Base-by-base conservation (phyloP, 1,284 basidiomycete genomes). In the Mycena citricolor region DNA sequence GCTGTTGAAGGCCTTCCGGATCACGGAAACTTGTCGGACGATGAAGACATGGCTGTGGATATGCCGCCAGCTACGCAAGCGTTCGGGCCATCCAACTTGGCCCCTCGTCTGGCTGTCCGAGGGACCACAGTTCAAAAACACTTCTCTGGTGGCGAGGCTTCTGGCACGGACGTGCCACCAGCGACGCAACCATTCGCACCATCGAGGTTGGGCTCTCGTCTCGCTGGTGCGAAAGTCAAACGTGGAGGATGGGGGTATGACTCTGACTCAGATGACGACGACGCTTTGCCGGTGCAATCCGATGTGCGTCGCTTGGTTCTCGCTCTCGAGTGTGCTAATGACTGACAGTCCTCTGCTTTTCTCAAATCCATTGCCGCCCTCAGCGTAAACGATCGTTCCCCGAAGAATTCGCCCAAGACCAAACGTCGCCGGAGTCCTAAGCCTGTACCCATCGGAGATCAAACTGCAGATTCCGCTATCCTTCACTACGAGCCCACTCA, bases 71-170 rank as follows among this genome's bases (percentile, higher is more conserved):
- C 62, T 19, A 77, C 74, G 2, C 77, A 79, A 49, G 52, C 59
- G 11, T 75, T 79, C 50, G 61, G 64, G 54, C 49, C 30, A 77
- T 73, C 51, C 46, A 47, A n/a, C 24, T 52, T 39, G 51, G 32
- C 4, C 42, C 48, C n/a, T n/a, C n/a, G n/a, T n/a, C n/a, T n/a
- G n/a, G n/a, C n/a, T n/a, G n/a, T n/a, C n/a, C n/a, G n/a, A n/a
- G n/a, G n/a, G n/a, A 10, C 42, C 24, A 4, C 38, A 40, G n/a
- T 34, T 34, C 21, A 19, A 20, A 20, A 48, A 39, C 20, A 12
- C 32, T 4, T 31, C 34, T 14, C 24, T 48, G 17, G 23, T 44
- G 1, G 33, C 30, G 23, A 47, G 33, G 55, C 46, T 8, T 55
- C 59, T 12, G 42, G 47, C 14, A 39, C 23, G 17, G 52, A 52